A percentile compares a stretch with the other conserved stretches of the same genome.
phyloP scores from a whole-genome alignment of 202 grass and related monocot species.

The Elaeis oleifera region DNA sequence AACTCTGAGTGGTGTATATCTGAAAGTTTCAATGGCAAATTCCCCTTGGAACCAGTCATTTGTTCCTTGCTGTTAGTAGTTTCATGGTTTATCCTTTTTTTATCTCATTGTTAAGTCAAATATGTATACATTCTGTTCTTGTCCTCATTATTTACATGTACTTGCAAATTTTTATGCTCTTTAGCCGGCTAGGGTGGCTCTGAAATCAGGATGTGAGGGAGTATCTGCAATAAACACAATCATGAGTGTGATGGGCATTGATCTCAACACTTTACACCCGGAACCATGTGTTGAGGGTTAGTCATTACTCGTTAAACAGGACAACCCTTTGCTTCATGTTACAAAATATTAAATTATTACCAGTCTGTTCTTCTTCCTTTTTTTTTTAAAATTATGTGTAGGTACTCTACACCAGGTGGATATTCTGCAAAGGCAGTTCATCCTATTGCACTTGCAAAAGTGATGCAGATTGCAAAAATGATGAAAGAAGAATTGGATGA shows the following conservation, averaged over 20 bases:
- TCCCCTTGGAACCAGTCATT: no score
- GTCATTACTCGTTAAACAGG: conserved; percentile 1
- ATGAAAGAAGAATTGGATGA: conserved; percentile 71
- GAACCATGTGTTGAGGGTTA: conserved; percentile 85
- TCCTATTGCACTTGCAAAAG: conserved; percentile 90
- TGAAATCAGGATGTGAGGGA: conserved; percentile 84
- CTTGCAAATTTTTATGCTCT: conserved; percentile 13
- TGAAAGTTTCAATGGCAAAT: no score
- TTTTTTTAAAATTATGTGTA: conserved; percentile 9
- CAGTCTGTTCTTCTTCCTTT: no score
- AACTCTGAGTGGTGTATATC: no score
- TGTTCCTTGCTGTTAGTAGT: no score
- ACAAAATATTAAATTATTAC: no score
- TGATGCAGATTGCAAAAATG: conserved; percentile 90
- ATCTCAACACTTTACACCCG: conserved; percentile 77
- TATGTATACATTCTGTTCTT: no score
- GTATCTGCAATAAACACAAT: conserved; percentile 97
- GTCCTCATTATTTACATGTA: no score
- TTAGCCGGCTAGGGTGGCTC: conserved; percentile 77
- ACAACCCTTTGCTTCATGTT: no score
- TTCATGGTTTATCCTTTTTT: no score
- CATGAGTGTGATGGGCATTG: conserved; percentile 96
- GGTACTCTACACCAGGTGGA: conserved; percentile 89
- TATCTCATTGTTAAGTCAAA: no score
- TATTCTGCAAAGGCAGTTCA: conserved; percentile 97